These are phyloP conservation scores for Amphicarpaea edgeworthii DNA, from an alignment of 306 rosid genomes.

Conservation along the genomic window DNA sequence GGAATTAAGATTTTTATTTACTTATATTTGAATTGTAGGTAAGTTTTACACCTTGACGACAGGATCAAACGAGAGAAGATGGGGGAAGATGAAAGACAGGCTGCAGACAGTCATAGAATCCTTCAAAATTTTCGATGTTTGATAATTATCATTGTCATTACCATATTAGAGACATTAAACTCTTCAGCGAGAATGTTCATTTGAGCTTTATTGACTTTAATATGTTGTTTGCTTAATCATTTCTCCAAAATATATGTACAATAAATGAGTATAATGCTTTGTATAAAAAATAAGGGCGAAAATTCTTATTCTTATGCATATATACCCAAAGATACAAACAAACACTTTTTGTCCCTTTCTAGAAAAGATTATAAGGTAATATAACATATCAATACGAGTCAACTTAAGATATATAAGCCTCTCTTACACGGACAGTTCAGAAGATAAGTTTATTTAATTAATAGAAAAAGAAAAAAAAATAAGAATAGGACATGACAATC, in stretches of 20 bases:
- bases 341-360: background rate
- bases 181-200: slow-evolving; percentile 48
- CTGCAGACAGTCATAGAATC: slow-evolving; percentile 77
- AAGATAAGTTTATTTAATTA: too few species aligned
- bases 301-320: background rate
- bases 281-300: background rate
- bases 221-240: slow-evolving; percentile 3
- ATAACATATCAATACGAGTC: background rate
- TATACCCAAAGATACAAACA: too few species aligned
- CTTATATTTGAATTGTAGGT: slow-evolving; percentile 63
- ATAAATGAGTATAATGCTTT: background rate
- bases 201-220: slow-evolving; percentile 30
- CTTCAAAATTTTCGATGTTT: slow-evolving; percentile 71
- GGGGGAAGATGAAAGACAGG: slow-evolving; percentile 95
- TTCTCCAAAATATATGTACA: background rate
- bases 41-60: slow-evolving; percentile 88
- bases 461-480: too few species aligned
- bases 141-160: slow-evolving; percentile 34
- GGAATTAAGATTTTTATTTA: background rate
- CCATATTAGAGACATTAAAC: slow-evolving; percentile 36
- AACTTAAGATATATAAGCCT: too few species aligned
- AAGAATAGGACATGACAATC: too few species aligned
- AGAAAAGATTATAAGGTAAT: background rate
- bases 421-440: too few species aligned
- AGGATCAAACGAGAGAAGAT: slow-evolving; percentile 93